Evolutionary conservation across 2,329 filamentous ascomycete species (phyloP).

Genomic region (Helotiales sp.): DNA sequence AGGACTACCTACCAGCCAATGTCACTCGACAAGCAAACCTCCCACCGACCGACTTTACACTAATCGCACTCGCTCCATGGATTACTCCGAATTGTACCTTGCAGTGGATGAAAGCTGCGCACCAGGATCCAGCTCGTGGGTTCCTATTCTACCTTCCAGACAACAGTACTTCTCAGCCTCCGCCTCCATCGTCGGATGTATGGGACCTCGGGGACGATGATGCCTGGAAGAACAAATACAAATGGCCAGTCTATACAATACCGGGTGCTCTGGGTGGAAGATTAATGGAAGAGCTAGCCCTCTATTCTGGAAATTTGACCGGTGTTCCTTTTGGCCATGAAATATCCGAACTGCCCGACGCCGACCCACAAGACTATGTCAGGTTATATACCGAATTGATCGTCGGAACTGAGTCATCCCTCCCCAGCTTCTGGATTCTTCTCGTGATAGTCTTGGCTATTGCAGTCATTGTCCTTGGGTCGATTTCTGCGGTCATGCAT

Average conservation of each 20-base stretch:
- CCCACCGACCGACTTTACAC: slow-evolving; percentile 65
- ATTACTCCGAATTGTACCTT: slow-evolving; percentile 70
- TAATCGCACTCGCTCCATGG: slow-evolving; percentile 88
- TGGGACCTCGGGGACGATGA: slow-evolving; percentile 73
- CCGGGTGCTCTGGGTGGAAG: slow-evolving; percentile 63
- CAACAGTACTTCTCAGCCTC: slow-evolving; percentile 60
- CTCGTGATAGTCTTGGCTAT: slow-evolving; percentile 69
- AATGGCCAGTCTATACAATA: slow-evolving; percentile 82
- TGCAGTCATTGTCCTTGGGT: slow-evolving; percentile 64
- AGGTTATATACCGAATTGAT: slow-evolving; percentile 58
- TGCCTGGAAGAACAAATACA: slow-evolving; percentile 69
- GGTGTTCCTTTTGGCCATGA: slow-evolving; percentile 57
- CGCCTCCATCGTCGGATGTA: slow-evolving; percentile 58
- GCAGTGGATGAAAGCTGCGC: slow-evolving; percentile 67
- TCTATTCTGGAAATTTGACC: slow-evolving; percentile 76
- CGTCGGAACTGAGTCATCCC: slow-evolving; percentile 44
- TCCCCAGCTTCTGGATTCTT: slow-evolving; percentile 83
- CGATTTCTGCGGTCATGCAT: slow-evolving; percentile 74
- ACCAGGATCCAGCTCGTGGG: slow-evolving; percentile 57
- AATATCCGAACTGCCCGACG: slow-evolving; percentile 54
- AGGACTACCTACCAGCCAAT: slow-evolving; percentile 69
- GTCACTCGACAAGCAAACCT: slow-evolving; percentile 73
- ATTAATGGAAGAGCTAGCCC: slow-evolving; percentile 70
- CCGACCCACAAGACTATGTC: slow-evolving; percentile 58
- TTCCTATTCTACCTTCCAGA: slow-evolving; percentile 65